These are phyloP conservation scores for Mollisia scopiformis DNA, from an alignment of 2,329 filamentous ascomycete species.

Conservation along the genomic window DNA sequence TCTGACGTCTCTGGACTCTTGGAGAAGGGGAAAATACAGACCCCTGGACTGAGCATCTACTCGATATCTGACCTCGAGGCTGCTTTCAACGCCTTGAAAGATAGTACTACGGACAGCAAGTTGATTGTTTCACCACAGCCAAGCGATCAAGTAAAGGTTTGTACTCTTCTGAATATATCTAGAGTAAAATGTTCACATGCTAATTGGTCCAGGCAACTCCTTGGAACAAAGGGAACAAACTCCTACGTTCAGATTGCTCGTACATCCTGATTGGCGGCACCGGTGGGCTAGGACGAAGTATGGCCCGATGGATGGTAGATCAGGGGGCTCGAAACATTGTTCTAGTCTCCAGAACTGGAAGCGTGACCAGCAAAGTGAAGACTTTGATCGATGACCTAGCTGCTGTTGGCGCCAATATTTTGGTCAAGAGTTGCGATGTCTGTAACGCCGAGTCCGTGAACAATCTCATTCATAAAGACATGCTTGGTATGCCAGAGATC, in stretches of 20 bases:
- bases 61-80: conserved; percentile 34
- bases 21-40: conserved; percentile 38
- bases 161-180: too few species aligned
- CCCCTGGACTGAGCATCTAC: conserved; percentile 44
- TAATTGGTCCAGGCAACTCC: too few species aligned
- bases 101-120: conserved; percentile 23
- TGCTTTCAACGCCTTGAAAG: conserved; percentile 30
- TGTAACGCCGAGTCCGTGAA: conserved; percentile 13
- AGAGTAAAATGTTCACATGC: too few species aligned
- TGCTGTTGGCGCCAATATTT: conserved; percentile 46
- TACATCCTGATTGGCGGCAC: conserved; percentile 36
- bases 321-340: conserved; percentile 33
- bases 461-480: conserved; percentile 19
- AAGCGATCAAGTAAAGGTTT: conserved; percentile 47
- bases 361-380: not conserved
- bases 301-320: conserved; percentile 26
- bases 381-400: conserved; percentile 11
- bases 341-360: conserved; percentile 32
- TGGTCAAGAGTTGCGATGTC: conserved; percentile 3
- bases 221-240: too few species aligned
- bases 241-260: too few species aligned
- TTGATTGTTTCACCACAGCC: conserved; percentile 43
- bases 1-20: conserved; percentile 42
- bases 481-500: not conserved
- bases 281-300: conserved; percentile 33